Percentiles rank a stretch among this genome's conserved stretches.
Evolutionary conservation across 805 yeast genomes (phyloP).

Genomic region (Barnettozyma salicaria): DNA sequence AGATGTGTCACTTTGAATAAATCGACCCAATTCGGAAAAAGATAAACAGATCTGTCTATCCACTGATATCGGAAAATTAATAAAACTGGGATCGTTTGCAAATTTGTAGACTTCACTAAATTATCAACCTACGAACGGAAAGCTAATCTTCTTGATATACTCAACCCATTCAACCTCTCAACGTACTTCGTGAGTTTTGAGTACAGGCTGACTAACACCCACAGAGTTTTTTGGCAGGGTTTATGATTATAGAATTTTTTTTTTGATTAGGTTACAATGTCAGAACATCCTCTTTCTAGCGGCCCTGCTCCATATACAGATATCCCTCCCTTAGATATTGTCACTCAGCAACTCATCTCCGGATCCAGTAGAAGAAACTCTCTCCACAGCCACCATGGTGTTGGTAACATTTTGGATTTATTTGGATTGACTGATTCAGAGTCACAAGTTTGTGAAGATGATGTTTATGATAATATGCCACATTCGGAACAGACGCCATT

Average conservation of each 20-base stretch:
- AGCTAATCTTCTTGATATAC: no score
- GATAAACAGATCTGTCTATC: no score
- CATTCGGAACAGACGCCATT: conserved; percentile 20
- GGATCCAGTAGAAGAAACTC: conserved; percentile 20
- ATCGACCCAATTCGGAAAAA: conserved; percentile 1
- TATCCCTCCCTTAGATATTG: conserved; percentile 21
- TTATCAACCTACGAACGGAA: no score
- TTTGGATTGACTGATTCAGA: conserved; percentile 14
- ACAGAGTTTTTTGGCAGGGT: no score
- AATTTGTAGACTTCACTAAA: no score
- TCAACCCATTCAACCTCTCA: no score
- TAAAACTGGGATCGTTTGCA: no score
- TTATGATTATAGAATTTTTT: no score
- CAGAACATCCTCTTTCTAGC: not conserved
- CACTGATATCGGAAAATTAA: no score
- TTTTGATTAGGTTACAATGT: no score
- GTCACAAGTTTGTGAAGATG: not conserved
- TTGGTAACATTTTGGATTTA: conserved; percentile 24
- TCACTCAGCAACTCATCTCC: conserved; percentile 20
- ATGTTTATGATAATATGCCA: conserved; percentile 5
- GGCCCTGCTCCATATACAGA: conserved; percentile 24
- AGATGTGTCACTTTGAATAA: conserved; percentile 5
- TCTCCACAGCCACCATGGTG: conserved; percentile 14
- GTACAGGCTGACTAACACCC: no score
- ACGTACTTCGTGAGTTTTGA: no score